Evolutionary conservation across 2,329 filamentous ascomycete genomes (phyloP), one percentile per base, ranked within the genome.

Genomic region (Ceratocystiopsis brevicomis): DNA sequence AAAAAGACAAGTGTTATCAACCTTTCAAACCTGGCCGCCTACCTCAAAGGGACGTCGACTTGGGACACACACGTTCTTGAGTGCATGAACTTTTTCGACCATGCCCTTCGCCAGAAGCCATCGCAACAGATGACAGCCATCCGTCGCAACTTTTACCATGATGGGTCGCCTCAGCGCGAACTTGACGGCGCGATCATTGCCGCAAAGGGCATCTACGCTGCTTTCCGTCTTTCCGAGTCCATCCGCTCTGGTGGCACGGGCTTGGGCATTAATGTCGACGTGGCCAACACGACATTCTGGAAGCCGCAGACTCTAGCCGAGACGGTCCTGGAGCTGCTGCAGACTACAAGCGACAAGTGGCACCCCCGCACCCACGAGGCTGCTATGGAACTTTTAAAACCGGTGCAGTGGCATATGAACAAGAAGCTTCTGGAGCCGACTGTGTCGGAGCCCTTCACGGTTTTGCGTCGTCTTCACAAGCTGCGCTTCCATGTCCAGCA

Each of bases 211-310:
- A 79, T 86, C 5, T 96, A 94, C 53, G 76, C 85, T 11, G 86
- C 87, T 0, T 77, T 95, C 42, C 76, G 86, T 37, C 70, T 88
- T 18, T 80, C 78, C 39, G 69, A 83, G 54, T 57, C 53, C 47
- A 62, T 57, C 53, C 58, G 52, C 47, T 52, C 49, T 45, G 60
- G 64, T 1, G 68, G 72, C 32, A 69, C 73, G 21, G 74, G 73
- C 10, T 67, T 96, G 6, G 75, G 81, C 0, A 64, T 98, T 56
- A 96, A 95, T 52, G 76, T 93, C 12, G 88, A 98, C 53, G 81
- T 94, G 30, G 80, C 87, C 45, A 94, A 96, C 55, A 82, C 84
- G 0, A 82, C 81, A 13, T 98, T 98, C 62, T 96, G 83, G 80
- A 68, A 60, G 0, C 58, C 55, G 2, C 59, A 63, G 39, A 55